A percentile compares a stretch with the other conserved stretches of the same genome.
phyloP scores from a whole-genome alignment of 164 flowering plant genomes.

The Umbellularia californica region DNA sequence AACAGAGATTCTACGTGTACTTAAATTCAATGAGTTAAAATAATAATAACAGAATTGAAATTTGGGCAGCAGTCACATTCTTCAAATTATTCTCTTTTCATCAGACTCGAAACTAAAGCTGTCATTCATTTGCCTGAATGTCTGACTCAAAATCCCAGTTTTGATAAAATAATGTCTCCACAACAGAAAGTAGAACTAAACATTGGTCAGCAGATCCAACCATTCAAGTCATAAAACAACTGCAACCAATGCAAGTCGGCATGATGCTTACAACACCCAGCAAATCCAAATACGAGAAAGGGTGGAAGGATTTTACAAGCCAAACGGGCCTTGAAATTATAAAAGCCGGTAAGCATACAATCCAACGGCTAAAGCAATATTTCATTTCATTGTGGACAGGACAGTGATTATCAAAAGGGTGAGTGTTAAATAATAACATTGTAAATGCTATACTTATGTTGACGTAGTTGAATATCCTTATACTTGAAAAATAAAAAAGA shows the following conservation, averaged over 20 bases:
- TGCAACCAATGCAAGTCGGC: neutral
- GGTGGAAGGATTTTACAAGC: neutral
- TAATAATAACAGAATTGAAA: too few species aligned
- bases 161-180: neutral
- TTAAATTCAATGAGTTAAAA: too few species aligned
- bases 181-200: neutral
- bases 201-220: neutral
- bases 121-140: constrained; percentile 8
- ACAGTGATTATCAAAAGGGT: too few species aligned
- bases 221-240: neutral
- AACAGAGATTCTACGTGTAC: too few species aligned
- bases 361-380: too few species aligned
- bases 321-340: neutral
- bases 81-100: constrained; percentile 7
- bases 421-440: too few species aligned
- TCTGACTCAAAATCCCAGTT: neutral
- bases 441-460: too few species aligned
- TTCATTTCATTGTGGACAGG: too few species aligned
- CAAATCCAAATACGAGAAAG: neutral
- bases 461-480: too few species aligned
- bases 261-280: neutral
- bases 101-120: constrained; percentile 44
- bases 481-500: too few species aligned
- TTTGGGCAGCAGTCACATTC: too few species aligned
- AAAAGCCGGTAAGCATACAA: neutral